Evolutionary conservation across 306 rosid genomes (phyloP).

Genomic region (Medicago ruthenica): DNA sequence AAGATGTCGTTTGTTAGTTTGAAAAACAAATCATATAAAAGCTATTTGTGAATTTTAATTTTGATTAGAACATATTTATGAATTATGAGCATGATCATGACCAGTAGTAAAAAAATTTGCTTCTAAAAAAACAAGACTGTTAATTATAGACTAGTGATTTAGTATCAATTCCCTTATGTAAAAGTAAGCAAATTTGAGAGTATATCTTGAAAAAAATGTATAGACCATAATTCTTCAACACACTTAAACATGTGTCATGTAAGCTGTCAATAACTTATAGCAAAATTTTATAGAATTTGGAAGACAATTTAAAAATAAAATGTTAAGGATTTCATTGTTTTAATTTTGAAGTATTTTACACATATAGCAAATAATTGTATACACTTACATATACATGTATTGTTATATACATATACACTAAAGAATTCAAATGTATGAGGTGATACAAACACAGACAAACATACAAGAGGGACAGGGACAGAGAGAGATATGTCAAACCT

Average conservation of each 20-base stretch:
- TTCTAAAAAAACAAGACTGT: neutral
- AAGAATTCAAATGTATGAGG: neutral
- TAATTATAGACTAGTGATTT: neutral
- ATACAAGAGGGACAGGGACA: neutral
- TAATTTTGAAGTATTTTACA: neutral
- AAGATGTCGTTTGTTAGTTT: too few relatives aligned
- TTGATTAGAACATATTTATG: too few relatives aligned
- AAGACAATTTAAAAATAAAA: neutral
- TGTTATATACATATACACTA: too few relatives aligned
- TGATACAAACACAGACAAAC: neutral
- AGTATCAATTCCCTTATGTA: neutral
- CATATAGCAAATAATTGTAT: neutral
- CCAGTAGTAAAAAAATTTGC: too few relatives aligned
- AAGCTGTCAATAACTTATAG: neutral
- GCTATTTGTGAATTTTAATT: too few relatives aligned
- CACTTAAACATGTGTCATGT: neutral
- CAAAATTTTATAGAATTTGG: neutral
- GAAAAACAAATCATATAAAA: too few relatives aligned
- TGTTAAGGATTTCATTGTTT: neutral
- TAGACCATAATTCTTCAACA: neutral
- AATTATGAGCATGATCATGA: neutral
- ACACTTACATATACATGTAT: neutral
- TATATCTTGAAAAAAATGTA: neutral
- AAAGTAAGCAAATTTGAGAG: neutral
- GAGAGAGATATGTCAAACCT: neutral